A percentile compares a stretch with the other conserved stretches of the same genome.
These are phyloP conservation scores for Kazachstania sp. DNA, from an alignment of 1,139 yeast species.

Conservation along the genomic window DNA sequence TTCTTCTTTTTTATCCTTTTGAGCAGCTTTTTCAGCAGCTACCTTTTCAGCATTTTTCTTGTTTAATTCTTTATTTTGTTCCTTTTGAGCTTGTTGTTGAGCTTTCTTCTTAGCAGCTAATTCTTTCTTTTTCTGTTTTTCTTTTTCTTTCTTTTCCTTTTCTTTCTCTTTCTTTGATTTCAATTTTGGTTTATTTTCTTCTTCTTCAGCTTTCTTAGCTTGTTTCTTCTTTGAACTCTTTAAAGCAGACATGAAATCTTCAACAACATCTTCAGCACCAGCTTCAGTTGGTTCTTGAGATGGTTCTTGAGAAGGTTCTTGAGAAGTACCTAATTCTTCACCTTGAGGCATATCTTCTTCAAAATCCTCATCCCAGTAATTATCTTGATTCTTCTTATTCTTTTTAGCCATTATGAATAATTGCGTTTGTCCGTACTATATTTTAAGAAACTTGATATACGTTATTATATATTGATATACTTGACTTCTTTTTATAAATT, in stretches of 20 bases:
- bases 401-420: constrained; percentile 33
- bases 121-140: constrained; percentile 89
- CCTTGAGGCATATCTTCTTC: constrained; percentile 49
- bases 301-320: no score
- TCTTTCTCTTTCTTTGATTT: constrained; percentile 97
- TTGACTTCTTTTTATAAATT: no score
- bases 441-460: no score
- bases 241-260: constrained; percentile 75
- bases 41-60: constrained; percentile 39
- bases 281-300: constrained; percentile 25
- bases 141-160: constrained; percentile 93
- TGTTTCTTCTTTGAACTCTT: constrained; percentile 72
- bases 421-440: background rate
- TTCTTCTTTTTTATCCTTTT: constrained; percentile 18
- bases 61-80: constrained; percentile 44
- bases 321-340: constrained; percentile 43
- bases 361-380: constrained; percentile 76
- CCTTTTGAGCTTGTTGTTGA: constrained; percentile 56
- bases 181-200: constrained; percentile 49
- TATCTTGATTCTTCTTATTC: constrained; percentile 46
- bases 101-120: constrained; percentile 83
- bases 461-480: no score
- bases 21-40: constrained; percentile 34
- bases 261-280: constrained; percentile 28
- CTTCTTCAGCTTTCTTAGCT: constrained; percentile 43